phyloP scores from a whole-genome alignment of 768 basidiomycete genomes.

The Paxillus ammoniavirescens region DNA sequence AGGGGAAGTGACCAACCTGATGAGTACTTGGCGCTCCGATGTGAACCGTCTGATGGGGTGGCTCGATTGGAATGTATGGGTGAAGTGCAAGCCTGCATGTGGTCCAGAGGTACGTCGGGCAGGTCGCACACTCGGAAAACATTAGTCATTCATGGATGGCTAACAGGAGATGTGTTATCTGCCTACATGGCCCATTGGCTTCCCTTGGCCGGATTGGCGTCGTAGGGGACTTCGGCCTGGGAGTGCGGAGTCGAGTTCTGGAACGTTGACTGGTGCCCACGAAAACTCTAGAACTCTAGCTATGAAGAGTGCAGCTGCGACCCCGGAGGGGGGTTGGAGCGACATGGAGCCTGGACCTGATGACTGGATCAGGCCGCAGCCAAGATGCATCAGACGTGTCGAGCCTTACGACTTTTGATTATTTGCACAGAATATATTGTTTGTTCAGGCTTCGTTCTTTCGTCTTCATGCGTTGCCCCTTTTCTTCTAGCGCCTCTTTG shows the following conservation, averaged over 20 bases:
- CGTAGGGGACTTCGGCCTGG: neutral
- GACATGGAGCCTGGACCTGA: neutral
- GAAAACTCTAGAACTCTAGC: neutral
- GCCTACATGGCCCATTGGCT: constrained; percentile 19
- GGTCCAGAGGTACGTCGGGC: constrained; percentile 7
- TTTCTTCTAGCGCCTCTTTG: neutral
- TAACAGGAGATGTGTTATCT: constrained; percentile 26
- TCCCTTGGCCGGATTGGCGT: neutral
- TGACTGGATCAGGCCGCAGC: constrained; percentile 9
- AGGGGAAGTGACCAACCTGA: neutral
- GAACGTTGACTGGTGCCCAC: too few relatives aligned
- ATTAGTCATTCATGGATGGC: neutral
- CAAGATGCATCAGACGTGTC: constrained; percentile 9
- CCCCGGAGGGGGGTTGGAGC: neutral
- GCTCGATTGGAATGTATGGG: constrained; percentile 25
- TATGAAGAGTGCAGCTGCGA: neutral
- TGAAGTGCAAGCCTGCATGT: constrained; percentile 18
- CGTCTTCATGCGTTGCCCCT: too few relatives aligned
- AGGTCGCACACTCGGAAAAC: neutral
- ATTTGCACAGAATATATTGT: neutral
- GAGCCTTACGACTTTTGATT: constrained; percentile 4
- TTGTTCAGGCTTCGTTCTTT: neutral
- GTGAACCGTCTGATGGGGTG: constrained; percentile 14
- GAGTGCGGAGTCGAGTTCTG: neutral
- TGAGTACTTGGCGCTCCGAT: constrained; percentile 9